Evolutionary conservation across 257 asterid species (phyloP), one percentile per base, ranked within the genome.

Genomic region (Jacaranda copaia): DNA sequence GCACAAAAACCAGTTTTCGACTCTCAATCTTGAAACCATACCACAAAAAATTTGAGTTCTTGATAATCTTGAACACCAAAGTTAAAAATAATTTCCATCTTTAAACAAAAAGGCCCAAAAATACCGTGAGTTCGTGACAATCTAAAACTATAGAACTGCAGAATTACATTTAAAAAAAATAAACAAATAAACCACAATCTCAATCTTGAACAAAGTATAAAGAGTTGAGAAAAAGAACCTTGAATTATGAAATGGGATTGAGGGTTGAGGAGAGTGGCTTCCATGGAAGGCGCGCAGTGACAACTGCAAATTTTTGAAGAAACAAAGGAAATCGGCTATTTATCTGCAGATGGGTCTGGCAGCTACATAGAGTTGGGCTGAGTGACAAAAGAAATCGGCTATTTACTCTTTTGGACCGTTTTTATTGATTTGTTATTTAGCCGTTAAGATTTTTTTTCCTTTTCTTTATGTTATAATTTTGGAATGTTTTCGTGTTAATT

Each of bases 191-290:
- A 14, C 1, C 0, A 61, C 19, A 25, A 60, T 10, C 25, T 12
- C 40, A 40, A 13, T 5, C 8, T n/a, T 14, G 74, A 38, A 45
- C 8, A 12, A 5, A 56, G 12, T 14, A 61, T 4, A 66, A 71
- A 1, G 40, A 38, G 4, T 15, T 40, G 18, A 0, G 32, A 55
- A 19, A 12, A 40, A 2, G 19, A 72, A 81, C 86, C 86, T 82
- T 25, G 86, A 58, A 55, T 8, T n/a, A 56, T 69, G 55, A 80
- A 65, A 60, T 77, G 86, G 76, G 73, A 75, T 43, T 73, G 89
- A 64, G 92, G 84, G 70, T 82, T 78, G 53, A 87, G 79, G 62
- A 84, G 85, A 78, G 90, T 45, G 10, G 92, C 85, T 79, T 87
- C 94, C 98, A 93, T 92, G 80, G 83, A 75, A 80, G 48, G 38